Base-by-base conservation (phyloP, 2,329 filamentous ascomycete species). In the Pyrenophora seminiperda region DNA sequence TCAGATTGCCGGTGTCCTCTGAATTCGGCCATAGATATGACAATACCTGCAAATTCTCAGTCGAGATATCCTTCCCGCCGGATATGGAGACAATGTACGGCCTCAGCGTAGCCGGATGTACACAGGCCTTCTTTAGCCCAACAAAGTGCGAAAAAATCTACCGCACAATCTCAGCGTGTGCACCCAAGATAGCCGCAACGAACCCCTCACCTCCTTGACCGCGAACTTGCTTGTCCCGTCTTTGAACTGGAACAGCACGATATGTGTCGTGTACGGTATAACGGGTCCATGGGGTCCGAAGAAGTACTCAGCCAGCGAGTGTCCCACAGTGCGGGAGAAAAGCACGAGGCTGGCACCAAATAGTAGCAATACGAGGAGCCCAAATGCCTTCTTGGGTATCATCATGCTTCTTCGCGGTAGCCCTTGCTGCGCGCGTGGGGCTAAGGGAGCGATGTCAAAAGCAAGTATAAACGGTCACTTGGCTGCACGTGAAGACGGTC, bases 1-100 rank as follows among this genome's bases (percentile, higher is more conserved):
- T 5, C 75, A 71, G 47, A 83, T 1, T 79, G 75, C 4, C 13
- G 19, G 17, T 13, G 2, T 80, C 78, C 52, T 79, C 81, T 4
- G 13, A 2, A 10, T 27, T 13, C 33, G 7, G 20, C 18, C 24
- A 19, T 5, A 2, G n/a, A 14, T 3, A 19, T 19, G 13, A 36
- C 15, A 11, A 34, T 67, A 72, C 68, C 62, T 70, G 67, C 30
- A 67, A 51, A 15, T 59, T 58, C 47, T 72, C 68, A 46, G 51
- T 64, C n/a, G 69, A 71, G 20, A 61, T 71, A 38, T 71, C 68
- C 34, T 56, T 68, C 17, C 68, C 68, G 33, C 68, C 68, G 5
- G 65, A 58, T 20, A 70, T 61, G 4, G 65, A 69, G 9, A 61
- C 31, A 20, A 72, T 67, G 31, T 72, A 72, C 2, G 62, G 62